Conservation (phyloP, 2,329 filamentous ascomycete species). For the Calycina herbarum region DNA sequence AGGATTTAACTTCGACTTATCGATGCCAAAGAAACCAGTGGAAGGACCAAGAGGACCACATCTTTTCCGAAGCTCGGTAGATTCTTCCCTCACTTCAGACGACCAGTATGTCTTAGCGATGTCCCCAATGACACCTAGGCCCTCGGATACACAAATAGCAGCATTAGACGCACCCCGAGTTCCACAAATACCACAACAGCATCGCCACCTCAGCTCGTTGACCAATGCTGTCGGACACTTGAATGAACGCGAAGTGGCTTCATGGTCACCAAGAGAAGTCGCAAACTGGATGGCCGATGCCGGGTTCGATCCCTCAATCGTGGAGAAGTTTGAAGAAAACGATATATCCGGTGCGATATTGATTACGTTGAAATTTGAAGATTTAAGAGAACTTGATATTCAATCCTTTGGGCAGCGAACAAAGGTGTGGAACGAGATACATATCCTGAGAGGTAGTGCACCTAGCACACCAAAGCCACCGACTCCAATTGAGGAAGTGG, state of each 20-base stretch:
- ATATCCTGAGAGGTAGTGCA: conserved; percentile 60
- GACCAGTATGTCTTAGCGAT: conserved; percentile 60
- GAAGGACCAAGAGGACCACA: conserved; percentile 84
- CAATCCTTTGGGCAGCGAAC: conserved; percentile 79
- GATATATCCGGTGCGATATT: conserved; percentile 89
- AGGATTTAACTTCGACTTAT: conserved; percentile 58
- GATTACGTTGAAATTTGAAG: conserved; percentile 88
- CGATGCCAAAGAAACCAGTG: conserved; percentile 61
- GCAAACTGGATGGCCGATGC: conserved; percentile 84
- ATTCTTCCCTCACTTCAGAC: conserved; percentile 53
- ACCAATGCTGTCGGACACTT: conserved; percentile 58
- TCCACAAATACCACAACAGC: conserved; percentile 29
- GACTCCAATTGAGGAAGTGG: conserved; percentile 61
- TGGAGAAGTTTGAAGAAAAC: conserved; percentile 85
- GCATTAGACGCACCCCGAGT: conserved; percentile 27
- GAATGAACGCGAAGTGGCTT: conserved; percentile 58
- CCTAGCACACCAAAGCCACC: conserved; percentile 53
- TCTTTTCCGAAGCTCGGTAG: conserved; percentile 72
- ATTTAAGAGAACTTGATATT: conserved; percentile 78
- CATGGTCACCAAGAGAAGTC: conserved; percentile 75
- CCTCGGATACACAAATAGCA: conserved; percentile 41
- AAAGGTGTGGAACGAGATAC: conserved; percentile 78
- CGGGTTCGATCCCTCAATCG: conserved; percentile 73
- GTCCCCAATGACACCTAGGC: conserved; percentile 72
- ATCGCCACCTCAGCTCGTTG: conserved; percentile 52